Evolutionary conservation across 1,139 yeast genomes (phyloP), one percentile per base, ranked within the genome.

Genomic region (Yamadazyma siamensis): DNA sequence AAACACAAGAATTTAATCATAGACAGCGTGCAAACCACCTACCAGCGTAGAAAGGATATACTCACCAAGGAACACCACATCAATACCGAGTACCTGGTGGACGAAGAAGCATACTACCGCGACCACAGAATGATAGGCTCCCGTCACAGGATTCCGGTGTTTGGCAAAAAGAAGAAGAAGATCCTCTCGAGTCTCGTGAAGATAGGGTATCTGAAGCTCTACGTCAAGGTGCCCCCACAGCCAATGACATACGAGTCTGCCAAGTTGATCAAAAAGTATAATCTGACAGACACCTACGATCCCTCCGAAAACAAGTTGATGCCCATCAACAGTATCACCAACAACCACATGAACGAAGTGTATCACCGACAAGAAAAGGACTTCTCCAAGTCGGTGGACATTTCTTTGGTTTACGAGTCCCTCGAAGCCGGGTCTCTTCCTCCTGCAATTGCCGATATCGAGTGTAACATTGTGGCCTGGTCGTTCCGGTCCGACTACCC

Each of bases 401-500:
- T 64, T 4, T 44, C 50, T 11, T 41, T 67, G 14, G 44, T 46
- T 5, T 61, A 57, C 36, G 49, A 47, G 6, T 27, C 41, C 0
- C 39, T 50, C 5, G 60, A 54, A 13, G 38, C 44, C 12, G 39
- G 55, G 1, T 30, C 33, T 11, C 41, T 35, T 25, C 71, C 71
- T 1, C 72, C 71, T 1, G 46, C 41, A 6, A 56, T 65, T 10
- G 45, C 50, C 13, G 45, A 44, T 32, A 49, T 68, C 11, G 73
- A 65, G 10, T 43, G 56, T 16, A 65, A 64, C 37, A 45, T 68
- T 9, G 63, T 67, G 1, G 52, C 61, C 6, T 68, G 74, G 74
- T 51, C 74, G 2, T 65, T 61, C 40, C 50, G 53, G 27, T 50
- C 71, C 2, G 72, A 66, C 25, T 65, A 59, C 36, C 72, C 74